phyloP scores from a whole-genome alignment of 768 basidiomycete species.

The Cubamyces sp. region DNA sequence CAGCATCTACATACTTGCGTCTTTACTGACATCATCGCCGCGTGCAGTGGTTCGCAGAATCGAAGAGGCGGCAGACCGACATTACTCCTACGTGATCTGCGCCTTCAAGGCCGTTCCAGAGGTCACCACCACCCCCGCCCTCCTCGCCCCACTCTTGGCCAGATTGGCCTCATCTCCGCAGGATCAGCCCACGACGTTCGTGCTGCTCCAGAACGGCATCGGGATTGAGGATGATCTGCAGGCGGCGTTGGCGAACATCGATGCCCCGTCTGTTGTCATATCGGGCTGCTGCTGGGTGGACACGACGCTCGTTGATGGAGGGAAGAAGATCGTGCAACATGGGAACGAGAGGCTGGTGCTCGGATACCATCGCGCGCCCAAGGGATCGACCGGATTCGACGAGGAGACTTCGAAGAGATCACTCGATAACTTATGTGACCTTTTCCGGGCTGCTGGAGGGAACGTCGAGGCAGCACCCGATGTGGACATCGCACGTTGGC shows the following conservation, averaged over 20 bases:
- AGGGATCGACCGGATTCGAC: not conserved
- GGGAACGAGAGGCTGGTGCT: constrained; percentile 34
- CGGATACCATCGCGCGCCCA: constrained; percentile 32
- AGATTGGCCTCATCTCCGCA: constrained; percentile 1
- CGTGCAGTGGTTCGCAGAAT: constrained; percentile 30
- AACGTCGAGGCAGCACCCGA: constrained; percentile 30
- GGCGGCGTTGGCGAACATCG: constrained; percentile 12
- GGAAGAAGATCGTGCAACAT: constrained; percentile 31
- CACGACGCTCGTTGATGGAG: constrained; percentile 34
- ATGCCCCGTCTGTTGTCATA: constrained; percentile 25
- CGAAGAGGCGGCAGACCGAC: constrained; percentile 36
- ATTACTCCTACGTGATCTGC: constrained; percentile 35
- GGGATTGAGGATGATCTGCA: constrained; percentile 37
- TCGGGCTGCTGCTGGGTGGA: constrained; percentile 43
- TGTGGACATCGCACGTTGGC: constrained; percentile 37
- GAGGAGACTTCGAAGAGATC: constrained; percentile 12
- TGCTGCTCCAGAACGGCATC: constrained; percentile 41
- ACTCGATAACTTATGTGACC: constrained; percentile 27
- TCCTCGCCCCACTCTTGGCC: constrained; percentile 34
- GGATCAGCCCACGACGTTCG: constrained; percentile 28
- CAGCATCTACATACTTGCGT: not conserved
- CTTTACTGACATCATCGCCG: not conserved
- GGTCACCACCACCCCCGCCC: constrained; percentile 27
- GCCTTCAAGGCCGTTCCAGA: constrained; percentile 36
- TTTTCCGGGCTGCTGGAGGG: constrained; percentile 30